Conservation (phyloP, 805 yeast species). For the Metschnikowia lachancei region DNA sequence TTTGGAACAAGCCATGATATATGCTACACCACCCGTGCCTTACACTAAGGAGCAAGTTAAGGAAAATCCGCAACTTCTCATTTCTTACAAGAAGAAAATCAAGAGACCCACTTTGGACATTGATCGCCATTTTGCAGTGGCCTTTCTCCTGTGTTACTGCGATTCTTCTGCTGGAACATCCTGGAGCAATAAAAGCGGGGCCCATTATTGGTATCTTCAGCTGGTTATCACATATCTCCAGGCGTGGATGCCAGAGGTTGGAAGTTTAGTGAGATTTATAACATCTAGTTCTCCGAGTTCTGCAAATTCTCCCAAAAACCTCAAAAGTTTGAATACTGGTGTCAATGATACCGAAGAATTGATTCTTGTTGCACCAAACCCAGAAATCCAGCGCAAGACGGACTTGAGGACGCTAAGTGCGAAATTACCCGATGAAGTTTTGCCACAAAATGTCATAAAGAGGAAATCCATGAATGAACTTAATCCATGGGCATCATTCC, state of each 20-base stretch:
- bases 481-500: slow-evolving; percentile 33
- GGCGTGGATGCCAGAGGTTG: slow-evolving; percentile 37
- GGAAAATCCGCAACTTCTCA: slow-evolving; percentile 22
- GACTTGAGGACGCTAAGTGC: slow-evolving; percentile 9
- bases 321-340: not conserved
- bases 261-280: slow-evolving; percentile 9
- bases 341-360: not conserved
- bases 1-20: slow-evolving; percentile 25
- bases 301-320: not conserved
- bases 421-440: slow-evolving; percentile 1
- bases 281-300: not conserved
- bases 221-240: slow-evolving; percentile 31
- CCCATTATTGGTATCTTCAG: slow-evolving; percentile 32
- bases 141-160: slow-evolving; percentile 31
- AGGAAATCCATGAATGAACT: slow-evolving; percentile 10
- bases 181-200: slow-evolving; percentile 19
- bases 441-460: slow-evolving; percentile 17
- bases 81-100: slow-evolving; percentile 17
- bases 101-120: slow-evolving; percentile 23
- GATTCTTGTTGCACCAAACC: not conserved
- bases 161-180: slow-evolving; percentile 31
- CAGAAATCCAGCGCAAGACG: slow-evolving; percentile 10
- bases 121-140: slow-evolving; percentile 32
- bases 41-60: slow-evolving; percentile 29
- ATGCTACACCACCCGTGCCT: slow-evolving; percentile 36